These are phyloP conservation scores for Magnaporthiopsis incrustans DNA, from an alignment of 2,329 filamentous ascomycete species.

Conservation along the genomic window DNA sequence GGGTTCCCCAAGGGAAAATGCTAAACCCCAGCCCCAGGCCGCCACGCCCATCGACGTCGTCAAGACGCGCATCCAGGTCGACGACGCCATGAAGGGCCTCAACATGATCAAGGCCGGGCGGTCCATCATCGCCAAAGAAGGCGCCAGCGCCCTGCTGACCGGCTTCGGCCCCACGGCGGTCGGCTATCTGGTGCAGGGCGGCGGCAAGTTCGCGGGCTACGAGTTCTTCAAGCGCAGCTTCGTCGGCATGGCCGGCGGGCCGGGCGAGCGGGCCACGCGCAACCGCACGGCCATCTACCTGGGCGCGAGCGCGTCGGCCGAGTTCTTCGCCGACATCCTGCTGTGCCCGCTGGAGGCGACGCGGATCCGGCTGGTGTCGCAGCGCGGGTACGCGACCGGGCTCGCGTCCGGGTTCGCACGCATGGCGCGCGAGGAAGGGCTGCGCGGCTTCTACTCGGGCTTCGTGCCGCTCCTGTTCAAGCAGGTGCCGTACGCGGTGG, in stretches of 20 bases:
- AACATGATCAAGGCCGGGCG: conserved; percentile 74
- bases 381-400: conserved; percentile 69
- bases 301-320: conserved; percentile 58
- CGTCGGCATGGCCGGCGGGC: conserved; percentile 55
- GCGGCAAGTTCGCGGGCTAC: conserved; percentile 86
- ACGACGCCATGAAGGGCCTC: conserved; percentile 75
- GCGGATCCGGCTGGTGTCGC: conserved; percentile 57
- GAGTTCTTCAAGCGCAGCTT: conserved; percentile 90
- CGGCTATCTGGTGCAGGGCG: conserved; percentile 83
- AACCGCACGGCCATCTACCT: conserved; percentile 59
- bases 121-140: conserved; percentile 71
- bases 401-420: conserved; percentile 65
- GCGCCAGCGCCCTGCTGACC: conserved; percentile 70
- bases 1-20: background rate
- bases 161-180: conserved; percentile 80
- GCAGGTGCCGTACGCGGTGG: conserved; percentile 88
- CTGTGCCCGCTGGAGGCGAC: conserved; percentile 87
- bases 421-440: conserved; percentile 66
- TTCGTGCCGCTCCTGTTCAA: conserved; percentile 83
- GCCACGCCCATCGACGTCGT: conserved; percentile 58
- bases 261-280: conserved; percentile 31
- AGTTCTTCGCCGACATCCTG: conserved; percentile 69
- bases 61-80: conserved; percentile 87
- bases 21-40: conserved; percentile 25
- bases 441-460: conserved; percentile 82